These are phyloP conservation scores for Phaeodactylum tricornutum DNA, from an alignment of 108 stramenopile species.

Conservation along the genomic window DNA sequence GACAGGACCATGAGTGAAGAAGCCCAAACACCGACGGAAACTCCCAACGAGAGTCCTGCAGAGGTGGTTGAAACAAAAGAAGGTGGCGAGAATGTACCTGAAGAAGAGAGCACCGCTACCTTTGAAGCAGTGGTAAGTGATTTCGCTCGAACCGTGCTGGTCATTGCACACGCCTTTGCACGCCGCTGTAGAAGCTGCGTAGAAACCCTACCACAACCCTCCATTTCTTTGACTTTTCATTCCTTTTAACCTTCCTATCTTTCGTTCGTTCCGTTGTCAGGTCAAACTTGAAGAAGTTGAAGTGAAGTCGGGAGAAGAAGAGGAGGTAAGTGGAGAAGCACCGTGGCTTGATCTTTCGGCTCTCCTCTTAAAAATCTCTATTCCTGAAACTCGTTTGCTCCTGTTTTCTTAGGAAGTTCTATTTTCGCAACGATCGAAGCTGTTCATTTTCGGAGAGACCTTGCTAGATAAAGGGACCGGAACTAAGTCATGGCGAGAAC, in stretches of 20 bases:
- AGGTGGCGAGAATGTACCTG: no score
- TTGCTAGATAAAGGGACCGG: slow-evolving; percentile 96
- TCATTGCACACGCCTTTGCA: background rate
- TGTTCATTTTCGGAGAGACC: slow-evolving; percentile 95
- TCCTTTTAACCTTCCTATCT: background rate
- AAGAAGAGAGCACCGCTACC: slow-evolving; percentile 83
- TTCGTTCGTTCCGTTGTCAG: slow-evolving; percentile 16
- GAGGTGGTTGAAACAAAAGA: no score
- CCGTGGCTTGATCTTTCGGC: background rate
- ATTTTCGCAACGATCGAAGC: slow-evolving; percentile 79
- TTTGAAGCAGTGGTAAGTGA: slow-evolving; percentile 84
- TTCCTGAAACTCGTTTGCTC: background rate
- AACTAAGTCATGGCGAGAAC: slow-evolving; percentile 95
- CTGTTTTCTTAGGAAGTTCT: slow-evolving; percentile 31
- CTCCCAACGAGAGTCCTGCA: no score
- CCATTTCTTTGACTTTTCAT: background rate
- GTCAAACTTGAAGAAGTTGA: slow-evolving; percentile 98
- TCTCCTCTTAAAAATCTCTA: background rate
- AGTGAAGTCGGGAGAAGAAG: slow-evolving; percentile 96
- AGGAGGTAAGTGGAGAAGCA: slow-evolving; percentile 60
- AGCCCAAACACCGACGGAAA: no score
- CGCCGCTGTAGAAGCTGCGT: background rate
- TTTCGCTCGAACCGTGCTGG: background rate
- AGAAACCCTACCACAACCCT: background rate
- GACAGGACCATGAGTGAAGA: no score